Base-by-base conservation (phyloP, 768 basidiomycete genomes). In the Boletus fagicola region DNA sequence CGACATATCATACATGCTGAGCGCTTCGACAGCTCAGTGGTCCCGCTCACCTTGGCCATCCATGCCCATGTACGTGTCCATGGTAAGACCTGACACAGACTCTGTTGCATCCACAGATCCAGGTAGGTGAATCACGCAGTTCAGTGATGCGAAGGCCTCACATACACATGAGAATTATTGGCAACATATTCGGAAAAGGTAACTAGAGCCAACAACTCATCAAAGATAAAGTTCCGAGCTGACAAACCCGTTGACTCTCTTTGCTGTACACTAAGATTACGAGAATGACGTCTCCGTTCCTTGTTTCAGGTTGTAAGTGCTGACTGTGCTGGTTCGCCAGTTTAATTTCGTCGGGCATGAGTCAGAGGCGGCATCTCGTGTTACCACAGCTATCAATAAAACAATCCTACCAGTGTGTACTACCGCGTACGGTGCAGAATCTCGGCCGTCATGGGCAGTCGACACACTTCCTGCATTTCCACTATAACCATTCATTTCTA, bases 181-280 rank as follows among this genome's bases (percentile, higher is more conserved):
- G 12, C 47, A 33, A 15, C 47, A 30, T 15, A 15, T 18, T 20
- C 30, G n/a, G 33, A 45, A 54, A 35, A 36, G 31, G 60, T 28
- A 51, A 46, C 4, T 6, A 10, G 15, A 3, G 5, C 13, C n/a
- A n/a, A 9, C 42, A 44, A 26, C 40, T 44, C 52, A 49, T 53
- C 46, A 55, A 36, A 46, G 51, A 67, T 65, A 62, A 45, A 51
- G 45, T 61, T 66, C 52, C 30, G 16, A 33, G 44, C 42, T 59
- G 52, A 66, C 65, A 51, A 58, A 56, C 51, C 45, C n/a, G 22
- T 36, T 5, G n/a, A 28, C 26, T 11, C 11, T 24, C 18, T 46
- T 3, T 5, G 8, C 45, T 44, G 26, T 44, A 24, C 24, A 3
- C 51, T 7, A 28, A n/a, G 2, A 5, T 64, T 33, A 55, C 43